A percentile compares a stretch with the other conserved stretches of the same genome.
These are phyloP conservation scores for Ramaria sp. DNA, from an alignment of 768 basidiomycete genomes.

Conservation along the genomic window DNA sequence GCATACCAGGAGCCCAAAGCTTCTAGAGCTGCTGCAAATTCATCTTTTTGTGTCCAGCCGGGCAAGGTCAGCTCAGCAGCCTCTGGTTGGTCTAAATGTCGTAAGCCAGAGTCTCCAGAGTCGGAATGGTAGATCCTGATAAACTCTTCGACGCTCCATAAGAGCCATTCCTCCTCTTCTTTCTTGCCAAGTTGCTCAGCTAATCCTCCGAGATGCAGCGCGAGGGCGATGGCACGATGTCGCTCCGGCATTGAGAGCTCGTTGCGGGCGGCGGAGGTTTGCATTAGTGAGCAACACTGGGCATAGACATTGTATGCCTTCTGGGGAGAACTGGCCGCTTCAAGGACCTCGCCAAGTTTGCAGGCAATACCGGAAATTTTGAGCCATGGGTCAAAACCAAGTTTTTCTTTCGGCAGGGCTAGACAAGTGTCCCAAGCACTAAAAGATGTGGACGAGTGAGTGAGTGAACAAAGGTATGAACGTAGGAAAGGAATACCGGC, in stretches of 20 bases:
- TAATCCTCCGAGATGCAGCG: slow-evolving; percentile 35
- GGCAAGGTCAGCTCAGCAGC: slow-evolving; percentile 43
- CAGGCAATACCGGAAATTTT: slow-evolving; percentile 62
- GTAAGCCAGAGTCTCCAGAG: slow-evolving; percentile 12
- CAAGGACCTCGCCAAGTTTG: slow-evolving; percentile 45
- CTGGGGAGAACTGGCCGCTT: slow-evolving; percentile 24
- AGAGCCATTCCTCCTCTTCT: slow-evolving; percentile 33
- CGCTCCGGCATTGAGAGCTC: slow-evolving; percentile 25
- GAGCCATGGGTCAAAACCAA: slow-evolving; percentile 40
- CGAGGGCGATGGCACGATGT: slow-evolving; percentile 33
- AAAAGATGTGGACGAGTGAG: slow-evolving; percentile 7
- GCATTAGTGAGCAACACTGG: slow-evolving; percentile 14
- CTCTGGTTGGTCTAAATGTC: slow-evolving; percentile 7
- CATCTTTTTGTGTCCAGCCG: slow-evolving; percentile 37
- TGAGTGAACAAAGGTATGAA: background rate
- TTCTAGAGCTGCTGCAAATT: slow-evolving; percentile 59
- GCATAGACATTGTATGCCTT: slow-evolving; percentile 18
- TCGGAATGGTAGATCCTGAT: slow-evolving; percentile 12
- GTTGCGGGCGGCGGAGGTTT: slow-evolving; percentile 1
- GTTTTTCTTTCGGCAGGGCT: slow-evolving; percentile 24
- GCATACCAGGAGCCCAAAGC: slow-evolving; percentile 55
- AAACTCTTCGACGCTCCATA: slow-evolving; percentile 32
- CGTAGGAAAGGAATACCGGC: slow-evolving; percentile 27
- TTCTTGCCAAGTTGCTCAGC: slow-evolving; percentile 23
- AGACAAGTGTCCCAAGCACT: slow-evolving; percentile 50